These are phyloP conservation scores for Trichoderma simmonsii DNA, from an alignment of 2,329 filamentous ascomycete genomes.

Conservation along the genomic window DNA sequence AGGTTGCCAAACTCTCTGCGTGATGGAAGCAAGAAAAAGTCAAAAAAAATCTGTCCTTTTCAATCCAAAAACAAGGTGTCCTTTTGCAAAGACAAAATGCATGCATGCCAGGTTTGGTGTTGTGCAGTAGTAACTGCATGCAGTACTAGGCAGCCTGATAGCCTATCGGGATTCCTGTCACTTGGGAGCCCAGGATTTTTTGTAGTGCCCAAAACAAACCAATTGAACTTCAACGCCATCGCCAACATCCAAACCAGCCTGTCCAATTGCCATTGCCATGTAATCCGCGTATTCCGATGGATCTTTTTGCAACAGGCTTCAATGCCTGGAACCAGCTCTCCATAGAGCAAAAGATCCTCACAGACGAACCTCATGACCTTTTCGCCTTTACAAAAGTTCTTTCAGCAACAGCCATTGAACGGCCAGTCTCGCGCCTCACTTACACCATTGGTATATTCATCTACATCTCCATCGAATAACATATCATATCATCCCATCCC, in stretches of 20 bases:
- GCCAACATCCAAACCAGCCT: not conserved
- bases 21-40: not conserved
- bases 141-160: not conserved
- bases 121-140: not conserved
- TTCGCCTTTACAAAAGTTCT: conserved; percentile 43
- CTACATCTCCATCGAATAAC: not conserved
- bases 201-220: not conserved
- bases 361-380: conserved; percentile 45
- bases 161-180: not conserved
- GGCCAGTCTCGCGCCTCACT: conserved; percentile 37
- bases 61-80: not conserved
- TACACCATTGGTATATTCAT: conserved; percentile 45
- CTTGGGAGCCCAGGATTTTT: not conserved
- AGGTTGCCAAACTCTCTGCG: not conserved
- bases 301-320: conserved; percentile 54
- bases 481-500: not conserved
- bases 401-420: conserved; percentile 33
- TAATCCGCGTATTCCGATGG: conserved; percentile 34
- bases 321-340: conserved; percentile 57
- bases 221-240: not conserved
- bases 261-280: not conserved
- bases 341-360: conserved; percentile 28
- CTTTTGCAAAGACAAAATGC: not conserved
- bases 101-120: not conserved
- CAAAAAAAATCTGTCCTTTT: not conserved